Evolutionary conservation across 2,329 filamentous ascomycete species (phyloP), one percentile per base, ranked within the genome.

Genomic region (Ascochyta rabiei): DNA sequence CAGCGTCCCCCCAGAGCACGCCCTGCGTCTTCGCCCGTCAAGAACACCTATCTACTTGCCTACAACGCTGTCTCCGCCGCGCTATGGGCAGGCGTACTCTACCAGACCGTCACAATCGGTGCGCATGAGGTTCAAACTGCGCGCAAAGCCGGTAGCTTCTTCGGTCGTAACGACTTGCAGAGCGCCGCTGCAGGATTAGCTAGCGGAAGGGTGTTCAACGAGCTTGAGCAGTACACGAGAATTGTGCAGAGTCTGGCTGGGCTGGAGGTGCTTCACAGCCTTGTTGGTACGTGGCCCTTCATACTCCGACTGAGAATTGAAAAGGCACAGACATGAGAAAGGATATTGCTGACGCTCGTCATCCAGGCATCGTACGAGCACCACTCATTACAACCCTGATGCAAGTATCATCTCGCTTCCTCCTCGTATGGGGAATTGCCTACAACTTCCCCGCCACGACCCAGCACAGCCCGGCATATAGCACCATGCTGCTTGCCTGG

Each of bases 361-460:
- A 6, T 24, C 2, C 42, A 93, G 90, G 91, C 53, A 75, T 98
- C 69, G 93, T 99, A 47, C 87, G 93, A 68, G 88, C 93, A 1
- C 92, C 93, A 1, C 75, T 97, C 67, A 65, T 89, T 66, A 98
- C 95, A 5, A 98, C 95, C 6, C 76, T 85, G 33, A 92, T 96
- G 87, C 95, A 99, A 77, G 93, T 98, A 59, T 84, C 89, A 19
- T 91, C 87, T 53, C 91, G 95, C 47, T 85, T 96, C 68, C 84
- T 96, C 61, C 88, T 98, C 62, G 90, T 97, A 64, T 97, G 93
- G 91, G 87, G 84, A 64, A 83, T 98, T 59, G 87, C 91, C 69
- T 82, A 86, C 71, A 81, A 82, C 35, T 96, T 93, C 79, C 90
- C 89, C 9, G 77, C 80, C 51, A 83, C 89, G 48, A 85, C 86